A percentile compares a stretch with the other conserved stretches of the same genome.
Evolutionary conservation across 495 filamentous ascomycete genomes (phyloP).

Genomic region (Pseudomonodictys pantanalensis): DNA sequence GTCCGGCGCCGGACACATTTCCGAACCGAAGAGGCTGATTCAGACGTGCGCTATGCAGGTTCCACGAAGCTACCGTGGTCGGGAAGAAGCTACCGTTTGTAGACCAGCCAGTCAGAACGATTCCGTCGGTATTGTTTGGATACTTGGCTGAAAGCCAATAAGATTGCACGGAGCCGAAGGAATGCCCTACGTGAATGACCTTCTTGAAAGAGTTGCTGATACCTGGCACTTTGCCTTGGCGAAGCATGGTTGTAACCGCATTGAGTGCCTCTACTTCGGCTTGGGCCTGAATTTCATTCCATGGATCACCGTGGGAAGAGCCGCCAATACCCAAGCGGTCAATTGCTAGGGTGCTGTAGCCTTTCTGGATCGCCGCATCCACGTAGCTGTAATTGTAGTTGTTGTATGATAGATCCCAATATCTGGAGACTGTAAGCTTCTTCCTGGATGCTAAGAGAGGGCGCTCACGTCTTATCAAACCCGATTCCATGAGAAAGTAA

Average conservation of each 20-base stretch:
- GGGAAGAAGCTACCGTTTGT: constrained; percentile 40
- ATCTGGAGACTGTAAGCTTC: constrained; percentile 37
- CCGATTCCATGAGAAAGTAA: constrained; percentile 62
- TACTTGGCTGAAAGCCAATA: constrained; percentile 49
- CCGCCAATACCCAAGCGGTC: constrained; percentile 59
- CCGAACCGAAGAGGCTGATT: constrained; percentile 45
- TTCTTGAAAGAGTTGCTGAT: constrained; percentile 44
- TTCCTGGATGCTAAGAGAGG: not conserved
- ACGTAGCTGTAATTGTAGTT: constrained; percentile 43
- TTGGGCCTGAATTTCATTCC: constrained; percentile 52
- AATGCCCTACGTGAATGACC: constrained; percentile 58
- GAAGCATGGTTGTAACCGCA: constrained; percentile 49
- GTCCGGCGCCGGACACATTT: constrained; percentile 18
- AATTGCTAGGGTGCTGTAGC: constrained; percentile 54
- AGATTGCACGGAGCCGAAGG: constrained; percentile 49
- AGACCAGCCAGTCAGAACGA: constrained; percentile 59
- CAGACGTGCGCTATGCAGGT: constrained; percentile 48
- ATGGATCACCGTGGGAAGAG: constrained; percentile 55
- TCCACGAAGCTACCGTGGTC: constrained; percentile 40
- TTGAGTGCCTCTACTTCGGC: constrained; percentile 53
- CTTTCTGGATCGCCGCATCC: constrained; percentile 50
- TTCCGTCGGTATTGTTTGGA: constrained; percentile 53
- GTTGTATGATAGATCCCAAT: constrained; percentile 59
- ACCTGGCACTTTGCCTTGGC: constrained; percentile 43
- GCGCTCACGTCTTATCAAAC: constrained; percentile 51